phyloP scores from a whole-genome alignment of 1,139 yeast species.

The Suhomyces yuchorum region DNA sequence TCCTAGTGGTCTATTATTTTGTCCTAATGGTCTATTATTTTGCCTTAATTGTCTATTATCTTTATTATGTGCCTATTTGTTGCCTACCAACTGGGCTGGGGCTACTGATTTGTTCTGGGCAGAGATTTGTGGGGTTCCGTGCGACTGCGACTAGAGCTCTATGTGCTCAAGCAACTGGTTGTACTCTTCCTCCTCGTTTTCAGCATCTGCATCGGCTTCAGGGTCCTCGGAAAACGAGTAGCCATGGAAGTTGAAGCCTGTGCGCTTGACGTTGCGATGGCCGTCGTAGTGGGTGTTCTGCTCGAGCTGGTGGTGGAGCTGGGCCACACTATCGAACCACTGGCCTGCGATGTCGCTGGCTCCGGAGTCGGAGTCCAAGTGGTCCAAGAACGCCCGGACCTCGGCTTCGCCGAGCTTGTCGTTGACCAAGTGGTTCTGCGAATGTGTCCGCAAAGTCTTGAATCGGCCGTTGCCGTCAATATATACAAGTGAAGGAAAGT shows the following conservation, averaged over 20 bases:
- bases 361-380: conserved; percentile 21
- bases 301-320: conserved; percentile 17
- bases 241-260: conserved; percentile 27
- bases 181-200: conserved; percentile 24
- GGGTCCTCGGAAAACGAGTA: conserved; percentile 8
- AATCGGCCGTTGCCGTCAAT: conserved; percentile 25
- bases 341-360: conserved; percentile 2
- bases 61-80: too few relatives aligned
- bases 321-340: conserved; percentile 23
- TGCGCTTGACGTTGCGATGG: conserved; percentile 18
- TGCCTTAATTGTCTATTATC: too few relatives aligned
- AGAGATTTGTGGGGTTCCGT: too few relatives aligned
- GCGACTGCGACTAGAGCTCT: conserved; percentile 14
- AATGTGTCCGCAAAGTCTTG: conserved; percentile 31
- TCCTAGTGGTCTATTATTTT: too few relatives aligned
- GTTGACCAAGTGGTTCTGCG: conserved; percentile 26
- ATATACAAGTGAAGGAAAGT: conserved; percentile 38
- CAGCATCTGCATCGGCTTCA: conserved; percentile 8
- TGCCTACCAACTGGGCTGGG: too few relatives aligned
- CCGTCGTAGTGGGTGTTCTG: conserved; percentile 13
- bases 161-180: conserved; percentile 22
- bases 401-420: conserved; percentile 24
- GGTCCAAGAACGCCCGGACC: conserved; percentile 25
- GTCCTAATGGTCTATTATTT: too few relatives aligned
- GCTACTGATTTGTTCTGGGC: too few relatives aligned